These are phyloP conservation scores for Diaporthe sp. DNA, from an alignment of 2,329 filamentous ascomycete species.

Conservation along the genomic window DNA sequence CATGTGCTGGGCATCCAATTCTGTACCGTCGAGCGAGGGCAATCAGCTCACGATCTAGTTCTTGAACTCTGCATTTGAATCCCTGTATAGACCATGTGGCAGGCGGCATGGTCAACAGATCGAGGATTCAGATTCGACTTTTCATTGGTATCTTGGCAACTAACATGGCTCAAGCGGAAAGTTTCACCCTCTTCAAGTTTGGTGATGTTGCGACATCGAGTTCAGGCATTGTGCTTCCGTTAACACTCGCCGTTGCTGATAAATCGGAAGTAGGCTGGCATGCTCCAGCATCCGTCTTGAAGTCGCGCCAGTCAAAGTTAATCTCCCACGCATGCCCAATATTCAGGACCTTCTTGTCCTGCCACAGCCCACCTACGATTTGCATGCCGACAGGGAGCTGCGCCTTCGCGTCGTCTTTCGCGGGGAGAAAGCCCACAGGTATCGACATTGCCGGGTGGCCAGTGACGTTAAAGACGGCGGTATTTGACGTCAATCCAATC, in stretches of 20 bases:
- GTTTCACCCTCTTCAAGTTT: neutral
- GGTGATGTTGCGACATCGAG: neutral
- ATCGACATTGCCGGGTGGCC: slow-evolving; percentile 69
- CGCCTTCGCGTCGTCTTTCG: slow-evolving; percentile 48
- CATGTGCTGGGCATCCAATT: too few species aligned
- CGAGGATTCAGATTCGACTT: too few species aligned
- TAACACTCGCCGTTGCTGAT: slow-evolving; percentile 49
- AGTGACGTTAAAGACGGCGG: slow-evolving; percentile 69
- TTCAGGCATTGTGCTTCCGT: slow-evolving; percentile 34
- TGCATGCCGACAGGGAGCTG: slow-evolving; percentile 67
- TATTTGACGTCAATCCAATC: slow-evolving; percentile 65
- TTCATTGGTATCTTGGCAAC: neutral
- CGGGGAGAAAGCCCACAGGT: slow-evolving; percentile 2
- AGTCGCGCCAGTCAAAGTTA: neutral
- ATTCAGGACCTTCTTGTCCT: slow-evolving; percentile 61
- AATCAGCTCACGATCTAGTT: too few species aligned
- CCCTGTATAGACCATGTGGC: accelerated
- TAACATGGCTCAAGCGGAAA: neutral
- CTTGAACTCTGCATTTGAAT: too few species aligned
- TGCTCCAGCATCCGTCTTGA: neutral
- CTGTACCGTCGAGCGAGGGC: too few species aligned
- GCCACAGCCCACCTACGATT: slow-evolving; percentile 66
- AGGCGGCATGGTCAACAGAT: neutral
- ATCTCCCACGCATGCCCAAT: slow-evolving; percentile 58
- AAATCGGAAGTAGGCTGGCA: neutral